Conservation (phyloP, 495 filamentous ascomycete genomes). For the Hypoxylon subgilvum region DNA sequence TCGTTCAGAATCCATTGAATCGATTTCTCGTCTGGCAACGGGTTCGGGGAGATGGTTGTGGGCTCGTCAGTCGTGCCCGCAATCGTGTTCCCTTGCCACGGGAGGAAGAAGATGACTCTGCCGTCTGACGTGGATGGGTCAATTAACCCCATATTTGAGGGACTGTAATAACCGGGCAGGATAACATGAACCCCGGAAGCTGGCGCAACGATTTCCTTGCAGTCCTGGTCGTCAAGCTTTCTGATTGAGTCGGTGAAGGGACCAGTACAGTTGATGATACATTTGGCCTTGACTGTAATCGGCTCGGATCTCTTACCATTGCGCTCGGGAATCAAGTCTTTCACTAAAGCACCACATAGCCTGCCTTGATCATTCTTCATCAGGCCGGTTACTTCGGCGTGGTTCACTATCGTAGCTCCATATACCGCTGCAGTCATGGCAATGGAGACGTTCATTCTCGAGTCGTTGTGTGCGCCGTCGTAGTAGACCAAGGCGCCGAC, state of each 20-base stretch:
- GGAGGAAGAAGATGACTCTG: slow-evolving; percentile 97
- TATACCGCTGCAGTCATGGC: slow-evolving; percentile 96
- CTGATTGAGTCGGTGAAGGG: slow-evolving; percentile 93
- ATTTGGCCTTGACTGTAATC: slow-evolving; percentile 82
- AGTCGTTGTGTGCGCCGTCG: slow-evolving; percentile 98
- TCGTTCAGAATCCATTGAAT: slow-evolving; percentile 97
- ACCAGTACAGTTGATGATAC: slow-evolving; percentile 95
- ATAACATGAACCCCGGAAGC: slow-evolving; percentile 94
- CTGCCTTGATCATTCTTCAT: slow-evolving; percentile 80
- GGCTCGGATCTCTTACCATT: slow-evolving; percentile 57
- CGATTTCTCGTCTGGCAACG: slow-evolving; percentile 86
- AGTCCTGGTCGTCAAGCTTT: slow-evolving; percentile 78
- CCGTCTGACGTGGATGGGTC: slow-evolving; percentile 95
- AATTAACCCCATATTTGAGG: slow-evolving; percentile 94
- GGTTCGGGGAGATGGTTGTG: slow-evolving; percentile 79
- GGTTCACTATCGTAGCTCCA: slow-evolving; percentile 89
- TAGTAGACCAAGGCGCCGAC: slow-evolving; percentile 96
- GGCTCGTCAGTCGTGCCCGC: slow-evolving; percentile 95
- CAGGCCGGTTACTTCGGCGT: slow-evolving; percentile 85
- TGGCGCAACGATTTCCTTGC: slow-evolving; percentile 88
- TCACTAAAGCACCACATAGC: slow-evolving; percentile 78
- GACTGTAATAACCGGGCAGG: slow-evolving; percentile 93
- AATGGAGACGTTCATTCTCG: slow-evolving; percentile 95
- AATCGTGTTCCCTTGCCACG: slow-evolving; percentile 99
- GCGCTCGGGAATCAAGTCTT: slow-evolving; percentile 71